Evolutionary conservation across 2,329 filamentous ascomycete species (phyloP), one percentile per base, ranked within the genome.

Genomic region (Ascosphaera acerosa): DNA sequence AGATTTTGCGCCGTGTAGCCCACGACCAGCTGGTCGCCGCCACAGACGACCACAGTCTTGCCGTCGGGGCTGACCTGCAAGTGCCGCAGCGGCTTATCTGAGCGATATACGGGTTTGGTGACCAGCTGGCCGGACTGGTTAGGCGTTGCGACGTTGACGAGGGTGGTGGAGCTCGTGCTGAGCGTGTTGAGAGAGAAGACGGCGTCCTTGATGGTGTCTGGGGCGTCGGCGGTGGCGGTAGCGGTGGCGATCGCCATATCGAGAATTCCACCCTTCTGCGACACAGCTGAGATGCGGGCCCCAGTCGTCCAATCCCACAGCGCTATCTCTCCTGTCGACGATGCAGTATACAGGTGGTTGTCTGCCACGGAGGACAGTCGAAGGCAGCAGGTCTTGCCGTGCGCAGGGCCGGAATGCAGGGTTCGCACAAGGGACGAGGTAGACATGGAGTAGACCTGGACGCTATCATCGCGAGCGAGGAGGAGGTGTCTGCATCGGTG

Each of bases 371-470:
- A n/a, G n/a, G n/a, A n/a, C n/a, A n/a, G n/a, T n/a, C n/a, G n/a
- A n/a, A n/a, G n/a, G n/a, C n/a, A n/a, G n/a, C n/a, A n/a, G n/a
- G n/a, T n/a, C n/a, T n/a, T n/a, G n/a, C n/a, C n/a, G n/a, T n/a
- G n/a, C n/a, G n/a, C n/a, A n/a, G n/a, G n/a, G n/a, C n/a, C n/a
- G n/a, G 29, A 38, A 9, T 64, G 55, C 30, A 92, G 71, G 34
- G 70, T 67, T 40, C 78, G 70, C 29, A 78, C 59, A 15, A 89
- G 65, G 31, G 89, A 64, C 2, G 87, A 94, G 33, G 80, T 81
- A 38, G 66, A 59, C 18, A 77, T 67, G 2, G 76, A 76, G 51
- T 87, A 90, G 16, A 91, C 63, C 47, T 81, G 75, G 33, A 92
- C 59, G 6, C 73, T 72, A 17, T 66, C 71, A 36, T 70, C 65